phyloP scores from a whole-genome alignment of 2,329 filamentous ascomycete species.

The Fusarium anthophilum region DNA sequence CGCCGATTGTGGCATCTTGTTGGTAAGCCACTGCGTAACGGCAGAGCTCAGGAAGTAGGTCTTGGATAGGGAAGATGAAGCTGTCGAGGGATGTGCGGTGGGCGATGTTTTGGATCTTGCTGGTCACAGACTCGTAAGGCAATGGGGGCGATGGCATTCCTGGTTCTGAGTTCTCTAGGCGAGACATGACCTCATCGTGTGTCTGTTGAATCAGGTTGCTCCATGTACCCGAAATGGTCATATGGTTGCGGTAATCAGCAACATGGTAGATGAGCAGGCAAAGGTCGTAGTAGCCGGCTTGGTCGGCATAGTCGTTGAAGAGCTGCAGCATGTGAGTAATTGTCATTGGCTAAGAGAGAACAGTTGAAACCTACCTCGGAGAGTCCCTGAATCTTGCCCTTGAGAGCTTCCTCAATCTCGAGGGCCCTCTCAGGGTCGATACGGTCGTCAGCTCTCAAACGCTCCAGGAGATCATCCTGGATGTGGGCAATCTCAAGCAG shows the following conservation, averaged over 20 bases:
- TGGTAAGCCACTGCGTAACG: conserved; percentile 68
- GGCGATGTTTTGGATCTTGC: conserved; percentile 70
- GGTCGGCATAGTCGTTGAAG: conserved; percentile 92
- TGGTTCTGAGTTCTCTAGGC: conserved; percentile 53
- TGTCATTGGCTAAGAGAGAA: too few species aligned
- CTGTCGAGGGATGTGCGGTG: conserved; percentile 72
- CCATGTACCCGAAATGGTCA: conserved; percentile 88
- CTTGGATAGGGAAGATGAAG: conserved; percentile 71
- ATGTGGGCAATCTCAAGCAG: conserved; percentile 93
- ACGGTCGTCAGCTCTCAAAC: conserved; percentile 77
- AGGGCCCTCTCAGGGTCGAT: conserved; percentile 70
- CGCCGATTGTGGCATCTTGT: conserved; percentile 66
- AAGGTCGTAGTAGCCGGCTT: conserved; percentile 92
- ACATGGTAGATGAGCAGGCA: conserved; percentile 92
- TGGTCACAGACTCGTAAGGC: conserved; percentile 76
- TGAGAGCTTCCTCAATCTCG: conserved; percentile 73
- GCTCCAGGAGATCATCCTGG: conserved; percentile 88
- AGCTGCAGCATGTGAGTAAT: conserved; percentile 62
- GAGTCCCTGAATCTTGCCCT: conserved; percentile 80
- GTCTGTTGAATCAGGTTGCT: conserved; percentile 78
- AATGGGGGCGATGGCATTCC: conserved; percentile 54
- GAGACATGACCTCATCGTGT: conserved; percentile 65
- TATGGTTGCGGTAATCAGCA: conserved; percentile 88
- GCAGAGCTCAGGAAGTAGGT: conserved; percentile 70
- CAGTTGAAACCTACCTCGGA: conserved; percentile 70